Evolutionary conservation across 2,329 filamentous ascomycete species (phyloP), one percentile per base, ranked within the genome.

Genomic region (Calonectria hongkongensis): DNA sequence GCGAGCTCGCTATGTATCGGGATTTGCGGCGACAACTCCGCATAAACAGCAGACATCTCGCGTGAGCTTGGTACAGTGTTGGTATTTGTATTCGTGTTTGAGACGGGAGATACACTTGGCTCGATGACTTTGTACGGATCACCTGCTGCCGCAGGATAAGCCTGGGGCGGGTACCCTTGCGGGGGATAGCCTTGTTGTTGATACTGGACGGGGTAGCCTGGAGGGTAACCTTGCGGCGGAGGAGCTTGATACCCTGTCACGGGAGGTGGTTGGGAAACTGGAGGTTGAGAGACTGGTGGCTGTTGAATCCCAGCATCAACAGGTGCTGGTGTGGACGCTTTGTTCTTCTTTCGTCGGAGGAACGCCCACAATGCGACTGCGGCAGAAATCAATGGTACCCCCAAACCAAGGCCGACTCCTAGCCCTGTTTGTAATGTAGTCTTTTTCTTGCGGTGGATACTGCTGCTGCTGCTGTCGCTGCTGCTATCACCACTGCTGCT

Each of bases 101-200:
- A 58, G 27, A 58, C 54, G 12, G 54, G 54, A 21, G 54, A 58
- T 41, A 58, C 21, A 21, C 54, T 58, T 27, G 33, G 54, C 33
- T 58, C 54, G 12, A 41, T 33, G 0, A 58, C 54, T 13, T 58
- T 58, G 54, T 58, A 58, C 3, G 54, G 33, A 41, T 58, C 54
- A 27, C 25, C 51, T n/a, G 12, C 54, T 41, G n/a, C 54, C 6
- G 13, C 54, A 9, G 54, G 54, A 7, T 39, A 41, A 25, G 30
- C 12, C 12, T 58, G 54, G n/a, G 30, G 54, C 12, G 30, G 54
- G 6, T 58, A 41, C 2, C 33, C 54, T 8, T 41, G 54, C 3
- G 33, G 54, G 2, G 51, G 51, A n/a, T 39, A 43, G 3, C 41
- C 41, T 18, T 43, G 33, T 36, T 36, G 33, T 43, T 43, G 41